Evolutionary conservation across 306 rosid genomes (phyloP).

Genomic region (Corylus americana): DNA sequence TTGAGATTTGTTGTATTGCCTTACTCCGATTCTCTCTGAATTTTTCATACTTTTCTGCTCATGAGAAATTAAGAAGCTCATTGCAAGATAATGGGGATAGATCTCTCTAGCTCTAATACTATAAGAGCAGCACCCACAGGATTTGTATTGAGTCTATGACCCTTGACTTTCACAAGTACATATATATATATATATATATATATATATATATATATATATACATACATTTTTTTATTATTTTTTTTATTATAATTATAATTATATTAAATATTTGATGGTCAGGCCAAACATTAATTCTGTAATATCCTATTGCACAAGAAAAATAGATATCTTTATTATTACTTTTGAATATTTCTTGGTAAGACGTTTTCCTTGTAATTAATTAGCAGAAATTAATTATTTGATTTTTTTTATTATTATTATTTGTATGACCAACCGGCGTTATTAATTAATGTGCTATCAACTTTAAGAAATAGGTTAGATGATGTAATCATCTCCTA

Average conservation of each 20-base stretch:
- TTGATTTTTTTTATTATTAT: neutral
- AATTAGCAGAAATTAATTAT: neutral
- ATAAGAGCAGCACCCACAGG: neutral
- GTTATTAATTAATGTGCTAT: neutral
- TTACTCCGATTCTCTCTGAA: constrained; percentile 29
- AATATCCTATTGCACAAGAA: neutral
- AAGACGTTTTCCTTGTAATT: too few relatives aligned
- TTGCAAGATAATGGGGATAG: neutral
- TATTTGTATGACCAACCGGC: neutral
- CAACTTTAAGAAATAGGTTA: neutral
- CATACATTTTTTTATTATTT: neutral
- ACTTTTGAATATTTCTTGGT: too few relatives aligned
- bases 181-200: neutral
- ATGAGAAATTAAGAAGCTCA: neutral
- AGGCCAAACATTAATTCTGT: neutral
- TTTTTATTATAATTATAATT: neutral
- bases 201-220: neutral
- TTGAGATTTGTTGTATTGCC: constrained; percentile 47
- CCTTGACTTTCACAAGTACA: constrained; percentile 15
- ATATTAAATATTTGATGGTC: neutral
- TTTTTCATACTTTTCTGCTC: constrained; percentile 15
- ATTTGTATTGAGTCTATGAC: constrained; percentile 15
- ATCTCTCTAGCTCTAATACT: too few relatives aligned
- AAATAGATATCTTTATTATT: too few relatives aligned
- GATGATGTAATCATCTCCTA: neutral